These are phyloP conservation scores for Coemansia sp. DNA, from an alignment of 192 early-diverging fungal species.

Conservation along the genomic window DNA sequence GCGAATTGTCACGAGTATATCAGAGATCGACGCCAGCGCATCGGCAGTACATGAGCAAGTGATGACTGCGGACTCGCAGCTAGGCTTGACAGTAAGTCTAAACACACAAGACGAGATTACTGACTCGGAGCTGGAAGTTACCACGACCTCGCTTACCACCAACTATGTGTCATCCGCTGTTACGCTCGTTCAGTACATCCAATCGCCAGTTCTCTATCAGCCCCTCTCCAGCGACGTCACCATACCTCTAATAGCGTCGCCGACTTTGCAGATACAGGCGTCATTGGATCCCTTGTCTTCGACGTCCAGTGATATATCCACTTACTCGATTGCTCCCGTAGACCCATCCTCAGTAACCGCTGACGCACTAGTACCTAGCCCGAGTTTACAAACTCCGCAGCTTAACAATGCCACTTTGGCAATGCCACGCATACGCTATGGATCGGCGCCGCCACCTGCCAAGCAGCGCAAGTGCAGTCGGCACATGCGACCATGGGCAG, in stretches of 20 bases:
- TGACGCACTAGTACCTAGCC: not conserved
- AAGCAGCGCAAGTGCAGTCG: constrained; percentile 6
- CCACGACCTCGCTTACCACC: not conserved
- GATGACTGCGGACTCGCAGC: constrained; percentile 23
- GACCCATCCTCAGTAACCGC: not conserved
- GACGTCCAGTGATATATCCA: not conserved
- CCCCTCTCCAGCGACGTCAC: not conserved
- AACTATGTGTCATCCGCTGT: not conserved
- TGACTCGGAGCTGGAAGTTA: constrained; percentile 11
- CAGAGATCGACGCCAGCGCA: not conserved
- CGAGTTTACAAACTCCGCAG: not conserved
- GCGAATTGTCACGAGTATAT: not conserved
- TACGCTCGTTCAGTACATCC: not conserved
- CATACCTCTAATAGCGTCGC: not conserved
- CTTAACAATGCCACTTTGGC: constrained; percentile 5
- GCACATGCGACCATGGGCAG: constrained; percentile 33
- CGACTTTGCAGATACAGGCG: not conserved
- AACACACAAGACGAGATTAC: constrained; percentile 22
- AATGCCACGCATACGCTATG: constrained; percentile 8
- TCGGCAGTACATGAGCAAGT: constrained; percentile 30
- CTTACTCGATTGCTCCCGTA: not conserved
- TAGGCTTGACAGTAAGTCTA: not conserved
- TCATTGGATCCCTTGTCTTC: not conserved
- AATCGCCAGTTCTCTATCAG: not conserved
- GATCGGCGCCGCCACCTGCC: not conserved